phyloP scores from a whole-genome alignment of 2,329 filamentous ascomycete species.

The Ophiostoma triangulosporum region DNA sequence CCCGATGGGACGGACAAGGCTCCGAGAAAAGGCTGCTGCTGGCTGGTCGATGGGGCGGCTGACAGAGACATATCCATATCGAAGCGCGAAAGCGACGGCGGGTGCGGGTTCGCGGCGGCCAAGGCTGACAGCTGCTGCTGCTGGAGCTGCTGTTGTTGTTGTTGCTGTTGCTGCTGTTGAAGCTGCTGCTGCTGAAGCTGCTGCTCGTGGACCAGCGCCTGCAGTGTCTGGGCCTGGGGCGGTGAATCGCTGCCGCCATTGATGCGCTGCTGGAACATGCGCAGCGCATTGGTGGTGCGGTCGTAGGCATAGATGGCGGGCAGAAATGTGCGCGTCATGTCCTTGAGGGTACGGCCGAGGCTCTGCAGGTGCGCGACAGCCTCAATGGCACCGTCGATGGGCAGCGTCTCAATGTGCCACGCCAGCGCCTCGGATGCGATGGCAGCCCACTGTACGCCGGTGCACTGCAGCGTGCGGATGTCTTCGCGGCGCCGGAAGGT shows the following conservation, averaged over 20 bases:
- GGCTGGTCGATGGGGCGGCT: background rate
- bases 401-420: conserved; percentile 8
- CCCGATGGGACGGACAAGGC: background rate
- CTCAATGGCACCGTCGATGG: conserved; percentile 8
- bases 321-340: conserved; percentile 9
- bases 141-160: background rate
- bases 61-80: background rate
- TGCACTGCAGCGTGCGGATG: conserved; percentile 9
- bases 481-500: conserved; percentile 6
- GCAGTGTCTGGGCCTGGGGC: background rate
- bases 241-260: conserved; percentile 1
- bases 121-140: background rate
- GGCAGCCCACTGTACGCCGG: conserved; percentile 9
- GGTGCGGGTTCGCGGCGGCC: background rate
- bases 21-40: background rate
- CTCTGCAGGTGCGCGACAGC: conserved; percentile 7
- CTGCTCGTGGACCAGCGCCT: background rate
- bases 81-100: background rate
- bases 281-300: conserved; percentile 2
- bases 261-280: conserved; percentile 6
- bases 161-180: background rate
- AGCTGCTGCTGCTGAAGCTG: background rate
- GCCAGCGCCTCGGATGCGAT: conserved; percentile 8
- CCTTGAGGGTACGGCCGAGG: conserved; percentile 6
- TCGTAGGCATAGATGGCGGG: conserved; percentile 4